Percentiles rank a stretch among this genome's conserved stretches.
These are phyloP conservation scores for Xylaria sp. DNA, from an alignment of 2,329 filamentous ascomycete species.

Conservation along the genomic window DNA sequence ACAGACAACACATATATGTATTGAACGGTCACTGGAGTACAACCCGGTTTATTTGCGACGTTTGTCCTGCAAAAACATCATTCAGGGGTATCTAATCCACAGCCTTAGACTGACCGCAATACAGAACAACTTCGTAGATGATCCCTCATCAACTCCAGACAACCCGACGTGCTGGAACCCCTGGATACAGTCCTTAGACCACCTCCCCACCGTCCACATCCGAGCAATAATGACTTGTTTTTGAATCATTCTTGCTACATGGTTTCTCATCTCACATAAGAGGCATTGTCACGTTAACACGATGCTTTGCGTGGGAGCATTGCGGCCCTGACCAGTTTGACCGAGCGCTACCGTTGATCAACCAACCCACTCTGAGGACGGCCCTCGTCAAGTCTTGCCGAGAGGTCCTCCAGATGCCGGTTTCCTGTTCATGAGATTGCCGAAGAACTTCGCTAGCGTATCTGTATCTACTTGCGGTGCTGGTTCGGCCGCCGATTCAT, in stretches of 20 bases:
- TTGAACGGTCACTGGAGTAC: no score
- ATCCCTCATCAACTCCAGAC: conserved; percentile 12
- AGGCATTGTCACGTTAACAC: neutral
- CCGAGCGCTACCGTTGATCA: neutral
- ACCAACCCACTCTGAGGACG: neutral
- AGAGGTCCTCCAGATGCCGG: conserved; percentile 25
- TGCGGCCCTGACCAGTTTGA: neutral
- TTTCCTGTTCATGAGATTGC: conserved; percentile 54
- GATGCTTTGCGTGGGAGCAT: neutral
- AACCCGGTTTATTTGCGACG: neutral
- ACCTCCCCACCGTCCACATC: neutral
- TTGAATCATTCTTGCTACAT: neutral
- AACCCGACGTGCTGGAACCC: conserved; percentile 8
- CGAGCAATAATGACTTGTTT: neutral
- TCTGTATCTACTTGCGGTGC: conserved; percentile 47
- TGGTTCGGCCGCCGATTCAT: conserved; percentile 34
- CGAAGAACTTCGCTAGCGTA: conserved; percentile 55
- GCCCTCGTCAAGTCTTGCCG: conserved; percentile 21
- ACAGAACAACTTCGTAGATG: conserved; percentile 20
- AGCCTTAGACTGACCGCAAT: conserved; percentile 22
- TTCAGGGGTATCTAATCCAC: conserved; percentile 29
- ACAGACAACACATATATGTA: no score
- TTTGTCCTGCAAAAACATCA: conserved; percentile 12
- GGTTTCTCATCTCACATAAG: neutral
- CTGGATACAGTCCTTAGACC: conserved; percentile 2